These are phyloP conservation scores for Histomonas meleagridis DNA, from an alignment of 208 protist genomes.

Conservation along the genomic window DNA sequence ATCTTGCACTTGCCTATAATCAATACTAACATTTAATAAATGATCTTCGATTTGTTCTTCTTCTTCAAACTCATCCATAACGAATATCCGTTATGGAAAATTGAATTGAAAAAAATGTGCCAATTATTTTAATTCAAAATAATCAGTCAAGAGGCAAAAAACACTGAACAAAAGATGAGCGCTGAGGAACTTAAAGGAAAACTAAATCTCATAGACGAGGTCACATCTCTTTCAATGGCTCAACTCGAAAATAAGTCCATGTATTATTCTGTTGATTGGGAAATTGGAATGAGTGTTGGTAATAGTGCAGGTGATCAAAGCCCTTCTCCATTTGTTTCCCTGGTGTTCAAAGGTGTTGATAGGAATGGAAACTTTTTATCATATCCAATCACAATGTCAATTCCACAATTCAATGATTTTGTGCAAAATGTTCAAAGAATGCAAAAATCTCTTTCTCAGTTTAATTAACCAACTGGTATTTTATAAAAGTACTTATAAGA, in stretches of 20 bases:
- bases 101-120: no score
- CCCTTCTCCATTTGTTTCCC: background rate
- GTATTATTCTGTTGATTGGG: background rate
- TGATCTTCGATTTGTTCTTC: no score
- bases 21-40: no score
- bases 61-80: no score
- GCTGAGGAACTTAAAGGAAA: background rate
- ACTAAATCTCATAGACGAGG: background rate
- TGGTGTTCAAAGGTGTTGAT: background rate
- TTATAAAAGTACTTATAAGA: no score
- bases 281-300: conserved; percentile 19
- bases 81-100: no score
- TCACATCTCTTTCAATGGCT: background rate
- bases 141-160: no score
- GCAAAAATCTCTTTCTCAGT: background rate
- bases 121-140: no score
- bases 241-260: background rate
- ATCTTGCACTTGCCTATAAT: no score
- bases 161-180: no score
- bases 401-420: background rate
- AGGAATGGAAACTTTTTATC: background rate
- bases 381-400: background rate
- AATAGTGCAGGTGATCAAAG: background rate
- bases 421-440: background rate
- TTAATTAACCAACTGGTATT: no score